Percentiles rank a stretch among this genome's conserved stretches.
Conservation (phyloP, 2,329 filamentous ascomycete species). For the Talaromyces sp. region DNA sequence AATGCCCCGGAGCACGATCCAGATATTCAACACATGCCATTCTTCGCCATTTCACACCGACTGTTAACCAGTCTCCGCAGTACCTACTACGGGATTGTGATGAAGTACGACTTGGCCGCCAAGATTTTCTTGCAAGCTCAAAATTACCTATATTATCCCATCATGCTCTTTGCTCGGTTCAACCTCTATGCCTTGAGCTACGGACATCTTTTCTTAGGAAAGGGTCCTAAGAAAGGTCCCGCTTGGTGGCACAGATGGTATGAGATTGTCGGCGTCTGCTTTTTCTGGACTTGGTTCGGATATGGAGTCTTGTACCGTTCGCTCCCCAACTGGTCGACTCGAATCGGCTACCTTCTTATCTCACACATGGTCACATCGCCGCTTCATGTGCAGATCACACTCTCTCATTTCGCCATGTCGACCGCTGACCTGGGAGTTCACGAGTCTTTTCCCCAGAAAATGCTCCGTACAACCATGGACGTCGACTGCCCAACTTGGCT, state of each 20-base stretch:
- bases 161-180: slow-evolving; percentile 77
- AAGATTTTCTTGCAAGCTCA: slow-evolving; percentile 69
- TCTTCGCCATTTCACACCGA: slow-evolving; percentile 81
- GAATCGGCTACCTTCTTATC: slow-evolving; percentile 71
- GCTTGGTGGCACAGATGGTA: slow-evolving; percentile 80
- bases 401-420: slow-evolving; percentile 92
- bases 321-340: slow-evolving; percentile 65
- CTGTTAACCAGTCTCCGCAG: slow-evolving; percentile 70
- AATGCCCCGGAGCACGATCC: slow-evolving; percentile 95
- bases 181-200: slow-evolving; percentile 82
- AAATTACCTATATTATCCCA: slow-evolving; percentile 75
- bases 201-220: slow-evolving; percentile 67
- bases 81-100: slow-evolving; percentile 77
- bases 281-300: slow-evolving; percentile 86
- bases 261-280: slow-evolving; percentile 69
- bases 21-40: slow-evolving; percentile 86
- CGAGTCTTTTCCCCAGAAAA: slow-evolving; percentile 85
- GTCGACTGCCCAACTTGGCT: slow-evolving; percentile 84
- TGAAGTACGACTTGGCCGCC: slow-evolving; percentile 72
- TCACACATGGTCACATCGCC: slow-evolving; percentile 78
- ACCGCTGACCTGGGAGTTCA: slow-evolving; percentile 77
- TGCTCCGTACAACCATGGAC: slow-evolving; percentile 91
- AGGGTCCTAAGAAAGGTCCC: slow-evolving; percentile 68
- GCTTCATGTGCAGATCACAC: slow-evolving; percentile 82
- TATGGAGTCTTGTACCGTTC: slow-evolving; percentile 73